Percentiles rank a stretch among this genome's conserved stretches.
These are phyloP conservation scores for Graphium sp. DNA, from an alignment of 2,329 filamentous ascomycete species.

Conservation along the genomic window DNA sequence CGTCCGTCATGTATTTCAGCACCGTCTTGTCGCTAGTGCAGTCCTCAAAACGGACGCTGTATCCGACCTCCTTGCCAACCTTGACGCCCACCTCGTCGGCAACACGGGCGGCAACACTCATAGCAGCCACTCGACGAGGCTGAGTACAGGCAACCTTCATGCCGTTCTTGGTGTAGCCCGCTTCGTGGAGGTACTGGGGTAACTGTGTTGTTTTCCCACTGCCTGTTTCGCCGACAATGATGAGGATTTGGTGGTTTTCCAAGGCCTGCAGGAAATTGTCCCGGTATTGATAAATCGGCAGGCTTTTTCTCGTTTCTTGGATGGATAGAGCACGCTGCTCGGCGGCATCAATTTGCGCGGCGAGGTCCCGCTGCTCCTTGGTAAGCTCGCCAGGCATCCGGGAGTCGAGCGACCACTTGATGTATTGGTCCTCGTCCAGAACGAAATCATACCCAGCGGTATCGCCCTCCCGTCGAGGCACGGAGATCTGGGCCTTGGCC, in stretches of 20 bases:
- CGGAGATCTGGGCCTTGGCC: slow-evolving; percentile 70
- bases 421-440: slow-evolving; percentile 75
- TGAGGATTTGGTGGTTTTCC: slow-evolving; percentile 70
- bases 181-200: slow-evolving; percentile 84
- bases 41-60: slow-evolving; percentile 89
- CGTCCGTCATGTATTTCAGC: slow-evolving; percentile 94
- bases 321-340: slow-evolving; percentile 80
- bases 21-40: slow-evolving; percentile 80
- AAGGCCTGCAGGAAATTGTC: slow-evolving; percentile 77
- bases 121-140: slow-evolving; percentile 85
- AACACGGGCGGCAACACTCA: slow-evolving; percentile 93
- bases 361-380: slow-evolving; percentile 62
- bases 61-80: slow-evolving; percentile 83
- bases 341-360: slow-evolving; percentile 71
- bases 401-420: slow-evolving; percentile 68
- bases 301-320: slow-evolving; percentile 74
- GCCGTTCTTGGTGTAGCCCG: slow-evolving; percentile 70
- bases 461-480: slow-evolving; percentile 57
- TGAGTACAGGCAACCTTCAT: slow-evolving; percentile 88
- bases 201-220: slow-evolving; percentile 93
- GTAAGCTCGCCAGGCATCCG: slow-evolving; percentile 58
- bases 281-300: slow-evolving; percentile 80
- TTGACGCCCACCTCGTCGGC: slow-evolving; percentile 87
- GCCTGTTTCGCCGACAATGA: slow-evolving; percentile 89
- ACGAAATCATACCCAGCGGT: slow-evolving; percentile 68